Base-by-base conservation (phyloP, 768 basidiomycete species). In the Podaxis mareebaensis region DNA sequence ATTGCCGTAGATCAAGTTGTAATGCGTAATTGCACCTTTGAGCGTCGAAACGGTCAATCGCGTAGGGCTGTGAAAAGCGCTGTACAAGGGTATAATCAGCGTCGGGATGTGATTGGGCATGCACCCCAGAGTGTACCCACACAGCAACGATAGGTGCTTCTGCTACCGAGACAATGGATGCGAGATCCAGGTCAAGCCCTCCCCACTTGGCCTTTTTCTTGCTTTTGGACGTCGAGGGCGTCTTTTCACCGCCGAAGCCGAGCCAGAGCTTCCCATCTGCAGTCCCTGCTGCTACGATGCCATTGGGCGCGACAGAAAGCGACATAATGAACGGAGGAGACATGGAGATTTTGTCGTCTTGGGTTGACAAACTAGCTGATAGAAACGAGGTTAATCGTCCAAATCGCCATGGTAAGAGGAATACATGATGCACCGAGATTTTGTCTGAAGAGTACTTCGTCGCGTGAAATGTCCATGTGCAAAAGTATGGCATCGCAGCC, bases 291-390 rank as follows among this genome's bases (percentile, higher is more conserved):
- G 86, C 90, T 17, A 93, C 70, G 36, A 86, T 69, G 0, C 89
- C 91, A 3, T 76, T 79, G 0, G 79, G 62, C 3, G 88, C 87
- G 30, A 93, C 70, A 1, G 89, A 79, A 46, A 84, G 75, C 24
- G 83, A 88, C 72, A 86, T 79, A 57, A 93, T 75, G 70, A 93
- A 95, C 1, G 92, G 90, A 0, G 91, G 91, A 1, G 91, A 86
- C 26, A 93, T 74, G 0, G 85, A 79, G 63, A 89, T 78, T 1
- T 83, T 84, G 0, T 78, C 78, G 12, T 76, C 73, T 39, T 79
- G 74, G 3, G 77, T 73, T 10, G 53, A 57, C 26, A 75, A 69
- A 3, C 80, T 67, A 7, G 79, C 84, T 81, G 12, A 36, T 26
- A 46, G 1, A 44, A 5, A 53, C 33, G 28, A 49, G 48, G 8